phyloP scores from a whole-genome alignment of 1,139 yeast genomes.

The Candida anutae region DNA sequence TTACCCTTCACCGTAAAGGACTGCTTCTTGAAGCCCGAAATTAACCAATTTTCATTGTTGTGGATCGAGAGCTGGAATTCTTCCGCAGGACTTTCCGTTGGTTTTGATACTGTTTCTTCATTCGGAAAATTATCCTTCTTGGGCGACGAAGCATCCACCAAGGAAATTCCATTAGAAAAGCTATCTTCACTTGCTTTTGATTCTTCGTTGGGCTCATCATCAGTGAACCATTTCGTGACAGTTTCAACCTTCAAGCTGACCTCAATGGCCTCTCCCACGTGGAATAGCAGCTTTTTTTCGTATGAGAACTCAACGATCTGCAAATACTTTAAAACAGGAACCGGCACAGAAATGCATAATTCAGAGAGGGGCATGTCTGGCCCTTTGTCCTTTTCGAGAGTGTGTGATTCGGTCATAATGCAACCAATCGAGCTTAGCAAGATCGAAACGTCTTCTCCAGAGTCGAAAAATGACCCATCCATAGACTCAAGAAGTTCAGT shows the following conservation, averaged over 20 bases:
- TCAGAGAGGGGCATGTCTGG: slow-evolving; percentile 6
- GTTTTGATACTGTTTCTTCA: too few relatives aligned
- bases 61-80: slow-evolving; percentile 21
- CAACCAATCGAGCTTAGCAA: slow-evolving; percentile 8
- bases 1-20: slow-evolving; percentile 28
- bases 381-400: slow-evolving; percentile 1
- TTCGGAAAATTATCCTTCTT: slow-evolving; percentile 1
- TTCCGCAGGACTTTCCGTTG: neutral
- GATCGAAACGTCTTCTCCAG: slow-evolving; percentile 6
- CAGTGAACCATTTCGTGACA: neutral
- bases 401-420: too few relatives aligned
- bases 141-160: slow-evolving; percentile 23
- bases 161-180: slow-evolving; percentile 8
- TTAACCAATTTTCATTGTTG: slow-evolving; percentile 53
- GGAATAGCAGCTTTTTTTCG: slow-evolving; percentile 31
- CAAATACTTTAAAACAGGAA: slow-evolving; percentile 44
- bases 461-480: slow-evolving; percentile 10
- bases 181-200: slow-evolving; percentile 5
- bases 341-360: slow-evolving; percentile 41
- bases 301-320: slow-evolving; percentile 42
- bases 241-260: neutral
- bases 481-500: slow-evolving; percentile 5
- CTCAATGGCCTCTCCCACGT: slow-evolving; percentile 58
- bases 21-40: slow-evolving; percentile 56
- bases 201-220: neutral